These are phyloP conservation scores for Mortierella claussenii DNA, from an alignment of 192 early-diverging fungal species.

Conservation along the genomic window DNA sequence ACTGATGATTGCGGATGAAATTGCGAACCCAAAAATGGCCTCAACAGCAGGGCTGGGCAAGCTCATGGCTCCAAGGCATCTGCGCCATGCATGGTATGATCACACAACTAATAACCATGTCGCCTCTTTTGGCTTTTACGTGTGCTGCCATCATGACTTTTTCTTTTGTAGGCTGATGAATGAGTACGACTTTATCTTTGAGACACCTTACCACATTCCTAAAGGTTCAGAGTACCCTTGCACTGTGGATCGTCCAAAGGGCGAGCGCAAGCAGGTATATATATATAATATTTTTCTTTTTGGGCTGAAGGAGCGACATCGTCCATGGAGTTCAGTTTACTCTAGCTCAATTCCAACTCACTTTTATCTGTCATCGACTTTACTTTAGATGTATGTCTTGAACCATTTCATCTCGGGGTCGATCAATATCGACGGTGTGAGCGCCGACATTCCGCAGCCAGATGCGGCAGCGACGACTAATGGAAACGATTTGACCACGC, in stretches of 20 bases:
- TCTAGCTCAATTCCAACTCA: background rate
- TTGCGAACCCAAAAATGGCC: no score
- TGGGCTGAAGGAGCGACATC: no score
- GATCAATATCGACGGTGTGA: constrained; percentile 30
- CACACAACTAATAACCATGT: no score
- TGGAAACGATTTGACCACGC: constrained; percentile 58
- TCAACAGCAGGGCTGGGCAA: no score
- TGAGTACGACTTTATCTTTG: constrained; percentile 75
- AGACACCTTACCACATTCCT: constrained; percentile 73
- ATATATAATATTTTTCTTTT: no score
- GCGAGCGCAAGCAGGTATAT: constrained; percentile 35
- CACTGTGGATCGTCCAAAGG: constrained; percentile 64
- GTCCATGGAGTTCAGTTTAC: no score
- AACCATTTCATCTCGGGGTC: constrained; percentile 78
- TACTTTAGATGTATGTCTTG: constrained; percentile 71
- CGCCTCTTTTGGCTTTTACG: no score
- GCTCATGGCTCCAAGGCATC: no score
- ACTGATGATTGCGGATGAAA: no score
- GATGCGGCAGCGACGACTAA: constrained; percentile 65
- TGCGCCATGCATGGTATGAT: no score
- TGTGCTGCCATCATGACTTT: background rate
- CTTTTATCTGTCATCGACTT: background rate
- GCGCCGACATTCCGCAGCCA: constrained; percentile 64
- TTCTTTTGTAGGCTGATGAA: constrained; percentile 59
- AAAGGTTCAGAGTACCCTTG: constrained; percentile 65